phyloP scores from a whole-genome alignment of 139 green algal species.

The Chlorella sp. region DNA sequence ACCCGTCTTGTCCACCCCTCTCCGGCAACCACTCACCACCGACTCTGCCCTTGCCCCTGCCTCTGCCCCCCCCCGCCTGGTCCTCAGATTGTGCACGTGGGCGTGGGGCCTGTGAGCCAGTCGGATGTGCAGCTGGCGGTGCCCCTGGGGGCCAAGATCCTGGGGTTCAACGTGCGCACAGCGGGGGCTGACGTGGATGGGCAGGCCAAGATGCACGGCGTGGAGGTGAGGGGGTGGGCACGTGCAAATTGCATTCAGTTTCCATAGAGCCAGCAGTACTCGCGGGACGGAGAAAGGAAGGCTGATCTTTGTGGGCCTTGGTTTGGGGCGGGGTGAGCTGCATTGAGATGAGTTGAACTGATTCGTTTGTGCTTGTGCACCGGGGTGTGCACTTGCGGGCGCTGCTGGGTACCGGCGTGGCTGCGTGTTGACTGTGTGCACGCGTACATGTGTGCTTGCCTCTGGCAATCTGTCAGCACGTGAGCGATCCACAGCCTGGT shows the following conservation, averaged over 20 bases:
- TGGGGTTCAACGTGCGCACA: constrained; percentile 81
- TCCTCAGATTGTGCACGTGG: constrained; percentile 61
- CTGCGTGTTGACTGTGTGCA: not conserved
- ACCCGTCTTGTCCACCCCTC: too few relatives aligned
- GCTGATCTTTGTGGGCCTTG: too few relatives aligned
- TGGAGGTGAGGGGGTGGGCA: constrained; percentile 52
- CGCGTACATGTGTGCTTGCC: too few relatives aligned
- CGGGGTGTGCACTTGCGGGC: too few relatives aligned
- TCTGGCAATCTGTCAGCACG: constrained; percentile 44
- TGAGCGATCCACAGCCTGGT: not conserved
- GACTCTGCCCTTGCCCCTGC: not conserved
- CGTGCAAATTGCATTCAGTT: too few relatives aligned
- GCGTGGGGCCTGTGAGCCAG: constrained; percentile 76
- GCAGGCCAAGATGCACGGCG: constrained; percentile 44
- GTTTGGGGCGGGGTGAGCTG: too few relatives aligned
- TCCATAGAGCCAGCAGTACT: too few relatives aligned
- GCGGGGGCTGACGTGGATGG: constrained; percentile 47
- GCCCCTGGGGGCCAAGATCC: constrained; percentile 67
- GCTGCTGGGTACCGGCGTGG: too few relatives aligned
- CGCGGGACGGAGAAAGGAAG: too few relatives aligned
- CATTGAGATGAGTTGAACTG: too few relatives aligned
- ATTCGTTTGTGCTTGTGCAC: too few relatives aligned
- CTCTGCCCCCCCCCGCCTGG: not conserved
- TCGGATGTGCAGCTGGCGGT: constrained; percentile 78
- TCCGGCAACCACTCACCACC: not conserved